Base-by-base conservation (phyloP, 2,329 filamentous ascomycete genomes). In the Stagonosporopsis tanaceti region DNA sequence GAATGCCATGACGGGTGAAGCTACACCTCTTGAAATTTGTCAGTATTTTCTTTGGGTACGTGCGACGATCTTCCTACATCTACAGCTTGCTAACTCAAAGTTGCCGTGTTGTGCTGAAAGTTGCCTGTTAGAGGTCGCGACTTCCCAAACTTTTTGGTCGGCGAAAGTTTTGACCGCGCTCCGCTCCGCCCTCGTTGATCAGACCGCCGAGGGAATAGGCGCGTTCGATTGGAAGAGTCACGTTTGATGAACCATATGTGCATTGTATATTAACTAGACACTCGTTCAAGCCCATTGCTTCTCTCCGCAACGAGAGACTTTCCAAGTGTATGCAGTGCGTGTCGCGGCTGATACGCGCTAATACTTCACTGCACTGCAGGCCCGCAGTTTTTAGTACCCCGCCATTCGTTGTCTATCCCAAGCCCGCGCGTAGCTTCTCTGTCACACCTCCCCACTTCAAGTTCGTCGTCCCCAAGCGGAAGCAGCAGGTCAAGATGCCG, bases 1-100 rank as follows among this genome's bases (percentile, higher is more conserved):
- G 24, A 79, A 79, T 30, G 78, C 81, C 85, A 87, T 87, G 34
- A 2, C 59, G 53, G 45, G 38, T 39, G 38, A 20, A 45, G 7
- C 38, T 40, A 5, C 7, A 4, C 30, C 27, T 48, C 32, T n/a
- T 1, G n/a, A 41, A 50, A 2, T 53, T 17, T 27, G 48, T 48
- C 48, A 57, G 40, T 14, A 1, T 2, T 6, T 3, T 45, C 6
- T 24, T 9, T 0, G 6, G 0, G 17, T 39, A 14, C 37, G 4
- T 48, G 48, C 54, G 54, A 57, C 48, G 11, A 2, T 4, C 0
- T 6, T 6, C 11, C 17, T 30, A 42, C 44, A 22, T 6, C 24
- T 17, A 32, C 25, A 40, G 45, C 32, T 22, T 35, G 2, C 9
- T 25, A 37, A 39, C 35, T 27, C 34, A 35, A 32, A 24, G 45